Percentiles rank a stretch among this genome's conserved stretches.
These are phyloP conservation scores for Halophytophthora batemanensis DNA, from an alignment of 352 stramenopile genomes.

Conservation along the genomic window DNA sequence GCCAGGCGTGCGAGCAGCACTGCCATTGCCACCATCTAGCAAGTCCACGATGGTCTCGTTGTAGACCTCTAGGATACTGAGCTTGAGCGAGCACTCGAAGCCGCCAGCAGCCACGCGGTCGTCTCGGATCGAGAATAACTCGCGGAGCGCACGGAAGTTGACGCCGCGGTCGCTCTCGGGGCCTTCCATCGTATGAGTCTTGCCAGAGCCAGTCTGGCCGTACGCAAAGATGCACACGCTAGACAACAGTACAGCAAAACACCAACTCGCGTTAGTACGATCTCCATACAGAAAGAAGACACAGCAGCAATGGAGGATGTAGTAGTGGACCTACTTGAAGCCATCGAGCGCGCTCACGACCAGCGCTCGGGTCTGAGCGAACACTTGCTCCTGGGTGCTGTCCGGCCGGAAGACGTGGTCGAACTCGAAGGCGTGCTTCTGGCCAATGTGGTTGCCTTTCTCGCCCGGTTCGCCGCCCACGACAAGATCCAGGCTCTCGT, in stretches of 20 bases:
- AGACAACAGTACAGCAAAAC: no score
- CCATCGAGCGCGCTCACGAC: constrained; percentile 89
- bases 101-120: constrained; percentile 54
- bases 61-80: constrained; percentile 87
- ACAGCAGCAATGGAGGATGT: no score
- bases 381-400: constrained; percentile 68
- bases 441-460: constrained; percentile 42
- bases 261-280: no score
- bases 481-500: constrained; percentile 58
- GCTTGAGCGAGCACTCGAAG: constrained; percentile 30
- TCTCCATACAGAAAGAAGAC: no score
- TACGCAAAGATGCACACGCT: constrained; percentile 93
- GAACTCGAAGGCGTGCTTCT: constrained; percentile 95
- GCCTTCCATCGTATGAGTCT: constrained; percentile 86
- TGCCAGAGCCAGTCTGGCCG: constrained; percentile 89
- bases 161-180: constrained; percentile 68
- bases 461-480: constrained; percentile 47
- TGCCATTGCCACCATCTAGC: constrained; percentile 23
- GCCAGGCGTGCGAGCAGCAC: no score
- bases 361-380: constrained; percentile 71
- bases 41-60: constrained; percentile 86
- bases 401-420: constrained; percentile 93
- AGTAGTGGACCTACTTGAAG: no score
- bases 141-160: constrained; percentile 49
- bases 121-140: constrained; percentile 67